Conservation (phyloP, 495 filamentous ascomycete species). For the Penicillium soppii region DNA sequence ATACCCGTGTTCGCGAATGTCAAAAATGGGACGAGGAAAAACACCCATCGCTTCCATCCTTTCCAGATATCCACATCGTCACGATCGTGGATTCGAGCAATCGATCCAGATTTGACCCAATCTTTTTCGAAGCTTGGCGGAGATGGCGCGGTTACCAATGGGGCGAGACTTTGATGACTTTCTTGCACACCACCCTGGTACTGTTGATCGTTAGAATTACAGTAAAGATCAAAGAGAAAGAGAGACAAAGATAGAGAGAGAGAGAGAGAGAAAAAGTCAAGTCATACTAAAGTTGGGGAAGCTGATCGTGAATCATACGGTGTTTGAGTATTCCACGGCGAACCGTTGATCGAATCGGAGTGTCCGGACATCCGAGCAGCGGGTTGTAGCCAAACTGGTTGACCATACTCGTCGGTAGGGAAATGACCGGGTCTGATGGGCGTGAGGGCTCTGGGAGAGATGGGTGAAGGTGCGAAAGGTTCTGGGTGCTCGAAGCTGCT, state of each 20-base stretch:
- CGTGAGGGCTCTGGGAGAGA: slow-evolving; percentile 18
- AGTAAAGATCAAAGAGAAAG: neutral
- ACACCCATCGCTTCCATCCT: slow-evolving; percentile 40
- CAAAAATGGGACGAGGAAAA: slow-evolving; percentile 34
- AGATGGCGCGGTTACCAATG: slow-evolving; percentile 22
- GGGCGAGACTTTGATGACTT: slow-evolving; percentile 24
- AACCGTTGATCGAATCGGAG: slow-evolving; percentile 17
- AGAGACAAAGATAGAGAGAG: neutral
- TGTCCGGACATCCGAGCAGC: slow-evolving; percentile 18
- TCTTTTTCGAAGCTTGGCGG: slow-evolving; percentile 31
- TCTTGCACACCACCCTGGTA: slow-evolving; percentile 25
- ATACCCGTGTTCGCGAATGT: slow-evolving; percentile 35
- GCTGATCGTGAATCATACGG: slow-evolving; percentile 28
- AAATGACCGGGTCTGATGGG: slow-evolving; percentile 25
- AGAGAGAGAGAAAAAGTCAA: neutral
- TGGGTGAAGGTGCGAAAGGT: slow-evolving; percentile 1
- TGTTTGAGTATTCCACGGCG: slow-evolving; percentile 7
- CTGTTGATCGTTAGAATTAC: slow-evolving; percentile 6
- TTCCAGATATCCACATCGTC: slow-evolving; percentile 44
- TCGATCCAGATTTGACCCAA: slow-evolving; percentile 34
- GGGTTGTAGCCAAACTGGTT: slow-evolving; percentile 18
- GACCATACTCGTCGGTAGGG: slow-evolving; percentile 19
- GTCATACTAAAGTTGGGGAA: slow-evolving; percentile 32
- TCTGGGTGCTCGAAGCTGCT: slow-evolving; percentile 20
- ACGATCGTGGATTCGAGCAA: slow-evolving; percentile 37